Conservation (phyloP, 805 yeast genomes). For the Sungouiella thailandica region DNA sequence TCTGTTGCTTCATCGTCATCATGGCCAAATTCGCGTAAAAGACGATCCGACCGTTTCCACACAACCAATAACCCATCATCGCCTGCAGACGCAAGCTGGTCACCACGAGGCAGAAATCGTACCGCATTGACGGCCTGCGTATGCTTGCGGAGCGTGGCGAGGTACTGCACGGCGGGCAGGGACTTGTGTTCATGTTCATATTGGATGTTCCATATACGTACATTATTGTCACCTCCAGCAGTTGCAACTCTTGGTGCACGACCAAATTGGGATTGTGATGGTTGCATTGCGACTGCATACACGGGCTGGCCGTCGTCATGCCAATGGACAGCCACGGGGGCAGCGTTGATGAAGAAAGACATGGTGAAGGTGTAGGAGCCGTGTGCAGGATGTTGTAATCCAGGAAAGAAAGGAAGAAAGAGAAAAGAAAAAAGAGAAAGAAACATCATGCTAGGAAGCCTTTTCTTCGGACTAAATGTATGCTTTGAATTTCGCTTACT, state of each 20-base stretch:
- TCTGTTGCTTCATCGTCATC: constrained; percentile 57
- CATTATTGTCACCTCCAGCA: constrained; percentile 91
- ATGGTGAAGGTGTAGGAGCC: not conserved
- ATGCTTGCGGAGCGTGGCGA: constrained; percentile 80
- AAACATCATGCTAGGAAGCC: not conserved
- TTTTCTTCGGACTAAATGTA: too few species aligned
- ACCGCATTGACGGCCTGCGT: constrained; percentile 94
- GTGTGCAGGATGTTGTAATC: not conserved
- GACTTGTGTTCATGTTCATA: constrained; percentile 2
- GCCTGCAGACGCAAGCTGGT: constrained; percentile 79
- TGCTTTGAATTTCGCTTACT: too few species aligned
- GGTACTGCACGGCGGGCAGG: constrained; percentile 52
- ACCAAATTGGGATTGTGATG: constrained; percentile 14
- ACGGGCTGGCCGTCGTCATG: constrained; percentile 73
- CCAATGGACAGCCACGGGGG: constrained; percentile 62
- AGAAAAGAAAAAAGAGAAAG: not conserved
- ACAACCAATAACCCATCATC: constrained; percentile 88
- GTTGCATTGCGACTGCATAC: constrained; percentile 63
- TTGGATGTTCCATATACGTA: constrained; percentile 50
- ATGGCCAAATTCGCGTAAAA: constrained; percentile 56
- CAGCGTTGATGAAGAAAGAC: constrained; percentile 26
- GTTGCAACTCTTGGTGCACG: constrained; percentile 60
- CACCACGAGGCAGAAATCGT: constrained; percentile 69
- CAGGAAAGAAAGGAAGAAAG: not conserved
- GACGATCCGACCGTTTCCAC: constrained; percentile 61